Base-by-base conservation (phyloP, 2,329 filamentous ascomycete species). In the Fusarium haematococcum region DNA sequence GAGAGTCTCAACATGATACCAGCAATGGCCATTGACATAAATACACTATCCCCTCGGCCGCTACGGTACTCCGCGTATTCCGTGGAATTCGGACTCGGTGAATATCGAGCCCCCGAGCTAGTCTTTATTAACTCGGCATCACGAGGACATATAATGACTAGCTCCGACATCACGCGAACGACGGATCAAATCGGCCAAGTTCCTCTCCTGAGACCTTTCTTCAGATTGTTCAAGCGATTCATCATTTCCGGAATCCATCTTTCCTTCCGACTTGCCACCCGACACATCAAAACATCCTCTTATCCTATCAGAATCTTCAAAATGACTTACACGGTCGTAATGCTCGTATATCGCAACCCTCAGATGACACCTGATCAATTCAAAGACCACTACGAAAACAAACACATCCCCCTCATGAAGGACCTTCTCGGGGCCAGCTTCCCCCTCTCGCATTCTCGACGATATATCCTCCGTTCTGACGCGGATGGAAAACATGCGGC, bases 331-430 rank as follows among this genome's bases (percentile, higher is more conserved):
- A 27, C 7, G 3, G 23, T 65, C 13, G 5, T 60, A 11, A 58
- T 65, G 30, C 23, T 65, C 7, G 54, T 39, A 11, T 50, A 27
- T 13, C 63, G 63, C 30, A 59, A 65, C 14, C 39, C 32, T 13
- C 18, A 27, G 10, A n/a, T 65, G 39, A 20, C 54, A 6, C 63
- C 63, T 5, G 20, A 16, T 14, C 30, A 65, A 32, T 65, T 65
- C 27, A 48, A 60, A n/a, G 18, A 48, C 4, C 54, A 65, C 7
- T 60, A 60, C 11, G 63, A 65, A 41, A 60, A 45, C 23, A 52
- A 27, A 14, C 63, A 65, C 30, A 65, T 65, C 13, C 63, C 63
- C 50, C n/a, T 65, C 6, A 48, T 65, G 27, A 48, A 60, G 54
- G 20, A 41, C 3, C 13, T 60, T 16, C 20, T 43, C 9, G 63